These are phyloP conservation scores for Apophysomyces ossiformis DNA, from an alignment of 371 early-diverging fungal genomes.

Conservation along the genomic window DNA sequence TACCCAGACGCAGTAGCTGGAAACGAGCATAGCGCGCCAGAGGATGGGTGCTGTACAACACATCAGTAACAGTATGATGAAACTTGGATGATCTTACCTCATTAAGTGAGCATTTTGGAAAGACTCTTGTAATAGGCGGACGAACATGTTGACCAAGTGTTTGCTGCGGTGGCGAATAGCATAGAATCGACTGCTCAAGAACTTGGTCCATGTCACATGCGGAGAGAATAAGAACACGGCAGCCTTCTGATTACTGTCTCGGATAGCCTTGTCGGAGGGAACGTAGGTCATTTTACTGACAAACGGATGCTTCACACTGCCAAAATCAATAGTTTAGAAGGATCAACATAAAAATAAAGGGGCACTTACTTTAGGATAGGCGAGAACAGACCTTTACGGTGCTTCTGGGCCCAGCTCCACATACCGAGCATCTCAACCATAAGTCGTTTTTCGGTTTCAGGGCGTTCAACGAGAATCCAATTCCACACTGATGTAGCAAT, in stretches of 20 bases:
- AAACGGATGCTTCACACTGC: slow-evolving; percentile 80
- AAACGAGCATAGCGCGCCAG: slow-evolving; percentile 82
- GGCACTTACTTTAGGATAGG: slow-evolving; percentile 47
- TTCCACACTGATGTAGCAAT: slow-evolving; percentile 86
- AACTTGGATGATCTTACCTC: slow-evolving; percentile 34
- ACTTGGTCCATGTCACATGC: slow-evolving; percentile 86
- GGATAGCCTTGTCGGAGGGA: slow-evolving; percentile 81
- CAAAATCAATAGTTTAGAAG: slow-evolving; percentile 13
- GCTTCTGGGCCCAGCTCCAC: slow-evolving; percentile 85
- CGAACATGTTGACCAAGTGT: slow-evolving; percentile 73
- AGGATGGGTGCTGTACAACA: slow-evolving; percentile 63
- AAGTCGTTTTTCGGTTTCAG: slow-evolving; percentile 74
- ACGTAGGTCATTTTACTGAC: slow-evolving; percentile 89
- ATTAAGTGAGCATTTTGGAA: slow-evolving; percentile 64
- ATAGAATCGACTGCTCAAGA: slow-evolving; percentile 83
- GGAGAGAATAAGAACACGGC: slow-evolving; percentile 73
- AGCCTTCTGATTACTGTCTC: slow-evolving; percentile 62
- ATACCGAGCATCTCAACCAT: slow-evolving; percentile 81
- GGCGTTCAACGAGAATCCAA: slow-evolving; percentile 81
- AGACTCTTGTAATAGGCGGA: slow-evolving; percentile 78
- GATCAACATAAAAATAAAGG: not conserved
- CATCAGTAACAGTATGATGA: not conserved
- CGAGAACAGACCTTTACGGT: slow-evolving; percentile 81
- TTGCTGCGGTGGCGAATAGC: slow-evolving; percentile 76
- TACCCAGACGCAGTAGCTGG: slow-evolving; percentile 75